These are phyloP conservation scores for Musa balbisiana DNA, from an alignment of 202 grass and related monocot genomes.

Conservation along the genomic window DNA sequence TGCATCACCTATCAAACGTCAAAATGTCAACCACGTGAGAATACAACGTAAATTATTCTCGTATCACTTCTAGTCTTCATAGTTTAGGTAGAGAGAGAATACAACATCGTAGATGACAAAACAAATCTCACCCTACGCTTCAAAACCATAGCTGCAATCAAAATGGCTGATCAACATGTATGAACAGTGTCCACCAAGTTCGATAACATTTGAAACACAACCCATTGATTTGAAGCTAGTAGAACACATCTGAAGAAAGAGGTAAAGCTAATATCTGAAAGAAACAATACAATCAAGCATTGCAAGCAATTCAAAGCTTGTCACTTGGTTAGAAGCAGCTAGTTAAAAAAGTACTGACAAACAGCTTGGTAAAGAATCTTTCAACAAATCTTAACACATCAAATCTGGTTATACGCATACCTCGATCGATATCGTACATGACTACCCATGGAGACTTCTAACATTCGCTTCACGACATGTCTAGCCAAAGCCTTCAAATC, in stretches of 20 bases:
- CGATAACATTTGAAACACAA: not conserved
- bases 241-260: not conserved
- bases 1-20: no score
- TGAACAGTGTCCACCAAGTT: no score
- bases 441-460: constrained; percentile 1
- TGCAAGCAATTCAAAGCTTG: not conserved
- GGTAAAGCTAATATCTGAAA: not conserved
- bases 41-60: no score
- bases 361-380: constrained; percentile 4
- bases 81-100: no score
- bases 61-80: no score
- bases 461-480: not conserved
- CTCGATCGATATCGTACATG: not conserved
- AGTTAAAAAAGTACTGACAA: not conserved
- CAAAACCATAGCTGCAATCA: no score
- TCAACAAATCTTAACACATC: constrained; percentile 8
- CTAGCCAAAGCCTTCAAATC: not conserved
- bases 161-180: no score
- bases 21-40: no score
- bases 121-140: no score
- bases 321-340: constrained; percentile 1
- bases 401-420: not conserved
- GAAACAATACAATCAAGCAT: not conserved
- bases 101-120: no score
- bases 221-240: not conserved